A percentile compares a stretch with the other conserved stretches of the same genome.
Conservation (phyloP, 805 yeast species). For the Cyberlindnera xylosilytica region DNA sequence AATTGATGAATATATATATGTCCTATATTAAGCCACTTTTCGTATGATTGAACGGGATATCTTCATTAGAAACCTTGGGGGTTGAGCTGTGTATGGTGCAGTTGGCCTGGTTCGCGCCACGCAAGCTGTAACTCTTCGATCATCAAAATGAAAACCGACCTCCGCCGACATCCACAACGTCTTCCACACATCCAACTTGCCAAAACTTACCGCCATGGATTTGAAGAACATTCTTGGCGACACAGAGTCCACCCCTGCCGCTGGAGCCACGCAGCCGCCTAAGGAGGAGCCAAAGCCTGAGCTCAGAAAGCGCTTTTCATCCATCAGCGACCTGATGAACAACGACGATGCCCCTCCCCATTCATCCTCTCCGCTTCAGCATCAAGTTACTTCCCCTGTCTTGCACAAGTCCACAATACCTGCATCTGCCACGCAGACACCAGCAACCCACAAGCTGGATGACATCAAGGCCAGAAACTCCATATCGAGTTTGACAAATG, state of each 20-base stretch:
- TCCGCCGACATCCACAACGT: neutral
- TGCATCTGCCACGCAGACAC: neutral
- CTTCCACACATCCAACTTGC: too few species aligned
- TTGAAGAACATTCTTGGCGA: conserved; percentile 18
- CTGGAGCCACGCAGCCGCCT: neutral
- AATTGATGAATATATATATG: neutral
- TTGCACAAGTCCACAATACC: conserved; percentile 2
- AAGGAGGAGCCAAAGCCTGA: conserved; percentile 8
- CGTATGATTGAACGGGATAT: too few species aligned
- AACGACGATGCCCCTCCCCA: conserved; percentile 9
- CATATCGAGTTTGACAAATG: conserved; percentile 38
- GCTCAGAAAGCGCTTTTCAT: conserved; percentile 16
- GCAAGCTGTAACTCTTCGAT: too few species aligned
- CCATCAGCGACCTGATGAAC: conserved; percentile 22
- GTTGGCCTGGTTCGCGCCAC: too few species aligned
- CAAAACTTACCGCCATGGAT: conserved; percentile 17
- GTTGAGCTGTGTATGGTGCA: too few species aligned
- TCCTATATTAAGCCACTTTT: too few species aligned
- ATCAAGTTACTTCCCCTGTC: conserved; percentile 16
- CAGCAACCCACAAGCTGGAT: conserved; percentile 9
- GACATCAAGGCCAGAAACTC: conserved; percentile 22
- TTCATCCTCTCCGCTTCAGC: conserved; percentile 5
- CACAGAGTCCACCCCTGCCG: neutral
- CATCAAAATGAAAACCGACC: too few species aligned
- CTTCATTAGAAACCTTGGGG: too few species aligned